Base-by-base conservation (phyloP, 768 basidiomycete species). In the Chalciporus pseudorubinellus region DNA sequence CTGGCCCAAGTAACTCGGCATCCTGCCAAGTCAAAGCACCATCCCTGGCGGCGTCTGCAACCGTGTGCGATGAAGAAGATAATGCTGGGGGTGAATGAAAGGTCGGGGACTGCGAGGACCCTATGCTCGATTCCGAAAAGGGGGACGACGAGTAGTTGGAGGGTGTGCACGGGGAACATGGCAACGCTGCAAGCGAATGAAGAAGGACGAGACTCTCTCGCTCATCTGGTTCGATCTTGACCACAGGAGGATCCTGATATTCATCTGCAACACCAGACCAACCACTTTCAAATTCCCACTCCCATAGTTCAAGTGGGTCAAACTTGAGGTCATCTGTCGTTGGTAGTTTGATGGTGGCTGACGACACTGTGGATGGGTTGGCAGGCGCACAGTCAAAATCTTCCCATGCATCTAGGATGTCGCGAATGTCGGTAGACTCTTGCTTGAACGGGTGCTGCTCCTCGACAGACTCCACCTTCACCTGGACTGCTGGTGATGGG, bases 331-430 rank as follows among this genome's bases (percentile, higher is more conserved):
- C 77, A 3, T 72, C 72, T 33, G 75, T 58, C 11, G 43, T 38
- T 21, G 65, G 65, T 41, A 66, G 36, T 44, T 69, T 67, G 51
- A 66, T 55, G 6, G 58, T 69, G 62, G 48, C 65, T 60, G 62
- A 60, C 16, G 61, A 59, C 10, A 64, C 56, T 6, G 57, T 68
- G 26, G 58, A 64, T 22, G 58, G 48, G 29, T 57, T 50, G 16
- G 41, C 59, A 11, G 56, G 62, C 12, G 60, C 55, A 19, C 68
- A 60, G 59, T 85, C 83, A 52, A 82, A 74, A 56, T 79, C 77
- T 46, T 88, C 87, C 86, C 86, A 89, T 16, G 80, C 80, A 50
- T 86, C 84, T 39, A 87, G 65, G 69, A 85, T 77, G 12, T 79
- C 79, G 57, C 82, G 78, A 4, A 86, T 77, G 57, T 88, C 84